Percentiles rank a stretch among this genome's conserved stretches.
Conservation (phyloP, 75 land plant species). For the Gnetum montanum region DNA sequence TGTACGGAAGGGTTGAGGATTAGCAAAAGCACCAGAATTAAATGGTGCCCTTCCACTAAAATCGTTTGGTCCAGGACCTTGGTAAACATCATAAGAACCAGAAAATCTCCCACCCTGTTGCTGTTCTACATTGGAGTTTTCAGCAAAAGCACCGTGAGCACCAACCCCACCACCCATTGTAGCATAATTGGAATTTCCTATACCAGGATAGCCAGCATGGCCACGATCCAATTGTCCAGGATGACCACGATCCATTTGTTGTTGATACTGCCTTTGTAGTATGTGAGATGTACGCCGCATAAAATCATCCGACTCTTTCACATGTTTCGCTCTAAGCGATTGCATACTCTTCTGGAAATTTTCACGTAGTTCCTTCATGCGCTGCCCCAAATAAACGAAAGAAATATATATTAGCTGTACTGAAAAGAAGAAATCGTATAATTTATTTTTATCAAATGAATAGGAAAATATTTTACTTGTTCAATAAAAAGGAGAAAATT, state of each 20-base stretch:
- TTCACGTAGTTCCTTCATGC: constrained; percentile 35
- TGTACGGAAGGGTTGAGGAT: constrained; percentile 1
- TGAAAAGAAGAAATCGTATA: not conserved
- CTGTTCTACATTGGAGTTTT: not conserved
- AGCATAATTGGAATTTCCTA: not conserved
- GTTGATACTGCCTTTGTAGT: constrained; percentile 29
- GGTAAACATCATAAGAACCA: constrained; percentile 4
- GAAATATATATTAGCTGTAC: not conserved
- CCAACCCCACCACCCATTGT: not conserved
- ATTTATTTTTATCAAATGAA: not conserved
- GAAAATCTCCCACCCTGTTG: constrained; percentile 1
- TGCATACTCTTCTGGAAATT: constrained; percentile 44
- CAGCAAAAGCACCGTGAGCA: not conserved
- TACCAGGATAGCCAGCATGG: not conserved
- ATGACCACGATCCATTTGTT: constrained; percentile 12
- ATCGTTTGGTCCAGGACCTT: not conserved
- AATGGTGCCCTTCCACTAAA: constrained; percentile 5
- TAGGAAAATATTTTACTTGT: not conserved
- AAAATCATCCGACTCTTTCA: constrained; percentile 36
- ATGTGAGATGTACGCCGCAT: constrained; percentile 17
- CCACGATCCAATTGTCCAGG: constrained; percentile 3
- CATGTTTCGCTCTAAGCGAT: constrained; percentile 19
- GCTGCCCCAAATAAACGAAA: constrained; percentile 10
- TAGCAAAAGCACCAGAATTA: constrained; percentile 1
- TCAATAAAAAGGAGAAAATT: not conserved